Base-by-base conservation (phyloP, 1,284 basidiomycete genomes). In the Ceratobasidium sp. region DNA sequence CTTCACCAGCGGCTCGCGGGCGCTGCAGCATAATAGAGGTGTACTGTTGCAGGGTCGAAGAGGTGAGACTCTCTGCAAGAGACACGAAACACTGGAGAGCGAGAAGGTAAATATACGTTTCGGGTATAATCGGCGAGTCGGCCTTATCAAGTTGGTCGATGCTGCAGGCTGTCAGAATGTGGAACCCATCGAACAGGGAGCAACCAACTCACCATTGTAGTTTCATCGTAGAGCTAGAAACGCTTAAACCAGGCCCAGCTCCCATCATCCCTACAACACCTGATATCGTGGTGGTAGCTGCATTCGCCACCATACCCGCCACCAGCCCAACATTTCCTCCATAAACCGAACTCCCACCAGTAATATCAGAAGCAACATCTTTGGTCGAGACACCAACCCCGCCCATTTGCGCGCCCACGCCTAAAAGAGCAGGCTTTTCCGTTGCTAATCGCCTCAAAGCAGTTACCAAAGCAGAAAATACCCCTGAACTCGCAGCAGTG, bases 91-190 rank as follows among this genome's bases (percentile, higher is more conserved):
- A 95, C 79, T 98, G 96, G 0, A 98, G 87, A 0, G 92, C 92
- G 0, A 99, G 88, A 0, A 98, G 89, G 80, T 96, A 98, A 74
- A 95, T 88, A 81, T 99, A 98, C 0, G 93, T 88, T 76, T 98
- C 95, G 0, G 96, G 96, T 63, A 97, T 94, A 0, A 88, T 85
- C 0, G 98, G 98, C 0, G 96, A 90, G 79, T 99, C 98, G 0
- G 94, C 91, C 82, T 99, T 98, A 84, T 98, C 96, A 19, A 97
- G 88, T 81, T 98, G 96, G 80, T 98, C 96, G 78, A 98, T 97
- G 80, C 95, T 96, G 77, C 27, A 51, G 37, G 41, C 69, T 48
- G 63, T 75, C 46, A 51, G 37, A 51, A 39, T 75, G 5, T 51
- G 75, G 76, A 74, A 24, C 75, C 76, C 31, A 69, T 8, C 24